Evolutionary conservation across 441 rosid species (phyloP).

Genomic region (Adansonia grandidieri): DNA sequence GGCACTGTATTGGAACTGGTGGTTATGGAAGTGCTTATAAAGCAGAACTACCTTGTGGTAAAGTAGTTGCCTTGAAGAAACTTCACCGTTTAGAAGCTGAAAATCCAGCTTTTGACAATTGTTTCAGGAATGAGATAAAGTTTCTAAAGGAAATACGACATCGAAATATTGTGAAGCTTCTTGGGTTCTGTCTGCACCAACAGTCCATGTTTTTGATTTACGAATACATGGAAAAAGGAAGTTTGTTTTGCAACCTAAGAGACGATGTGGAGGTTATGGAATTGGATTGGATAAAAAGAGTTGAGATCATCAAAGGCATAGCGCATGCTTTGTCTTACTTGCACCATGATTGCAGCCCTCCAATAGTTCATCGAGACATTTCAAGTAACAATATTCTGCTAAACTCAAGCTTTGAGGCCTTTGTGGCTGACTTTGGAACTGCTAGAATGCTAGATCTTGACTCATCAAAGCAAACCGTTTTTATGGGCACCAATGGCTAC

Average conservation of each 20-base stretch:
- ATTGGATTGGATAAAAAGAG: constrained; percentile 33
- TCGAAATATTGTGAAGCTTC: constrained; percentile 29
- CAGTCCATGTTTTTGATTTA: constrained; percentile 35
- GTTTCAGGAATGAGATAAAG: constrained; percentile 20
- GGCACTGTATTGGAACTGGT: constrained; percentile 27
- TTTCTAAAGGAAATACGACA: constrained; percentile 17
- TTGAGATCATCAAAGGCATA: constrained; percentile 20
- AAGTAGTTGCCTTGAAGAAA: constrained; percentile 31
- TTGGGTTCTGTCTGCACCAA: constrained; percentile 26
- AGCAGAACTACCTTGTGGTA: constrained; percentile 27
- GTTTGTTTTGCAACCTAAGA: constrained; percentile 25
- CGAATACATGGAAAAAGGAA: constrained; percentile 34
- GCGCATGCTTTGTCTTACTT: constrained; percentile 29
- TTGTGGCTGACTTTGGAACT: constrained; percentile 27
- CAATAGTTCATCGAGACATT: constrained; percentile 36
- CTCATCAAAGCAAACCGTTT: constrained; percentile 31
- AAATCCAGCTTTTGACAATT: constrained; percentile 11
- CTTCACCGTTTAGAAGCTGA: constrained; percentile 20
- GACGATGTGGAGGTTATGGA: constrained; percentile 17
- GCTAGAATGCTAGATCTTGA: constrained; percentile 29
- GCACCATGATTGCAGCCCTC: constrained; percentile 30
- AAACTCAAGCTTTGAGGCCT: constrained; percentile 24
- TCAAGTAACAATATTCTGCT: constrained; percentile 36
- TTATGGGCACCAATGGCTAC: constrained; percentile 37
- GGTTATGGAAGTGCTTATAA: constrained; percentile 31